Evolutionary conservation across 2,329 filamentous ascomycete species (phyloP).

Genomic region (Fusarium guadeloupense): DNA sequence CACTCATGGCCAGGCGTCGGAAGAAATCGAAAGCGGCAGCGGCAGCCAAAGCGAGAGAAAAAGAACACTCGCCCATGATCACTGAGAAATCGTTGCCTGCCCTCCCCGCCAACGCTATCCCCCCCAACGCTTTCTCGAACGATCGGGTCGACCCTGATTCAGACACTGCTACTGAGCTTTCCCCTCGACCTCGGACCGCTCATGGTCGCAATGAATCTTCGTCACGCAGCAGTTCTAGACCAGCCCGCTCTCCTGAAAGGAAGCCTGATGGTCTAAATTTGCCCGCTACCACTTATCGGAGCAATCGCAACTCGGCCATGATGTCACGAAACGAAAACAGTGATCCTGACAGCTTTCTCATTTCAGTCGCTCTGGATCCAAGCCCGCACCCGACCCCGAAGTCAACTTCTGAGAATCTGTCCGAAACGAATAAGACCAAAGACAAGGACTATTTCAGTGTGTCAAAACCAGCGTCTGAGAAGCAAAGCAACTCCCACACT

Average conservation of each 20-base stretch:
- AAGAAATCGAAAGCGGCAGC: constrained; percentile 82
- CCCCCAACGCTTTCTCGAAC: constrained; percentile 69
- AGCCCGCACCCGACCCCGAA: constrained; percentile 68
- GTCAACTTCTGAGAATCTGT: constrained; percentile 59
- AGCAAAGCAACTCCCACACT: constrained; percentile 58
- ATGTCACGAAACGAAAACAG: constrained; percentile 60
- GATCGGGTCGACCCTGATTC: constrained; percentile 68
- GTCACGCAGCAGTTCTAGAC: constrained; percentile 63
- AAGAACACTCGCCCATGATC: constrained; percentile 72
- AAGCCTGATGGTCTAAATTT: constrained; percentile 71
- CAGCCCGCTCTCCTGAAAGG: constrained; percentile 65
- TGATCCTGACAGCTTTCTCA: constrained; percentile 76
- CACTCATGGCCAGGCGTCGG: constrained; percentile 88
- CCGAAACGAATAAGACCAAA: constrained; percentile 57
- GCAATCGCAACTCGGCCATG: constrained; percentile 77
- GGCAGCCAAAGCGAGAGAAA: constrained; percentile 67
- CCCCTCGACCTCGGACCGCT: constrained; percentile 66
- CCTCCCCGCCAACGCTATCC: constrained; percentile 78
- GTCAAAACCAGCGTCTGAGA: constrained; percentile 56
- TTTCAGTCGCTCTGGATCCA: constrained; percentile 78
- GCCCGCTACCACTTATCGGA: constrained; percentile 79
- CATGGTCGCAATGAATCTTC: constrained; percentile 64
- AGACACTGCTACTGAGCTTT: constrained; percentile 75
- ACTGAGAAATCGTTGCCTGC: constrained; percentile 94
- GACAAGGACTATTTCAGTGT: constrained; percentile 70